Percentiles rank a stretch among this genome's conserved stretches.
These are phyloP conservation scores for Ganoderma resinaceum DNA, from an alignment of 1,284 basidiomycete species.

Conservation along the genomic window DNA sequence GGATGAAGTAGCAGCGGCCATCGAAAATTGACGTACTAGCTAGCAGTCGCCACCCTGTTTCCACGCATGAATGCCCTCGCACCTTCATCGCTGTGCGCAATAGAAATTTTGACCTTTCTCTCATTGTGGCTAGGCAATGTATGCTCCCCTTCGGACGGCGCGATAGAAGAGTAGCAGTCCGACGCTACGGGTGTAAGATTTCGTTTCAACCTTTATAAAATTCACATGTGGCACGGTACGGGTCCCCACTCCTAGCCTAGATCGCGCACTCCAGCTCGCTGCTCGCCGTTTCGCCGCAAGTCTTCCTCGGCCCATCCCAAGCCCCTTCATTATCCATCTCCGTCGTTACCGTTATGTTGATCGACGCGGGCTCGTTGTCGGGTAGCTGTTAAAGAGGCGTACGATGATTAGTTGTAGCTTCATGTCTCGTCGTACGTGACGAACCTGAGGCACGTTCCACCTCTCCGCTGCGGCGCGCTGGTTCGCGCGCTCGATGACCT, in stretches of 20 bases:
- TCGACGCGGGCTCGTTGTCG: neutral
- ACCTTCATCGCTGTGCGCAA: no score
- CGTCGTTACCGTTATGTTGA: neutral
- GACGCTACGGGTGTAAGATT: no score
- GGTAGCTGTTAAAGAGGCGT: neutral
- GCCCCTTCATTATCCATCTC: neutral
- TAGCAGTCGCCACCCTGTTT: no score
- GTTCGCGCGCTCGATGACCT: neutral
- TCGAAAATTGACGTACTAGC: no score
- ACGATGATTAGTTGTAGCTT: neutral
- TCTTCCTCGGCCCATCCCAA: neutral
- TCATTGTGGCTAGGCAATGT: no score
- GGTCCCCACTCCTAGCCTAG: neutral
- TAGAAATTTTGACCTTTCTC: no score
- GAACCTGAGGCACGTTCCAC: slow-evolving; percentile 1
- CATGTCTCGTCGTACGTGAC: neutral
- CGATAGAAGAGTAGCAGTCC: no score
- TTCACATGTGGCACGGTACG: no score
- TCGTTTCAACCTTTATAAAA: no score
- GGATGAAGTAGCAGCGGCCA: no score
- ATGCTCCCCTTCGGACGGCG: no score
- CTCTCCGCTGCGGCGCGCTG: neutral
- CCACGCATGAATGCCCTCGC: no score
- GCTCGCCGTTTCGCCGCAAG: neutral
- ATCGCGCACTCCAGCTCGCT: neutral